Conservation (phyloP, 1,284 basidiomycete genomes). For the Rhodotorula sp. region DNA sequence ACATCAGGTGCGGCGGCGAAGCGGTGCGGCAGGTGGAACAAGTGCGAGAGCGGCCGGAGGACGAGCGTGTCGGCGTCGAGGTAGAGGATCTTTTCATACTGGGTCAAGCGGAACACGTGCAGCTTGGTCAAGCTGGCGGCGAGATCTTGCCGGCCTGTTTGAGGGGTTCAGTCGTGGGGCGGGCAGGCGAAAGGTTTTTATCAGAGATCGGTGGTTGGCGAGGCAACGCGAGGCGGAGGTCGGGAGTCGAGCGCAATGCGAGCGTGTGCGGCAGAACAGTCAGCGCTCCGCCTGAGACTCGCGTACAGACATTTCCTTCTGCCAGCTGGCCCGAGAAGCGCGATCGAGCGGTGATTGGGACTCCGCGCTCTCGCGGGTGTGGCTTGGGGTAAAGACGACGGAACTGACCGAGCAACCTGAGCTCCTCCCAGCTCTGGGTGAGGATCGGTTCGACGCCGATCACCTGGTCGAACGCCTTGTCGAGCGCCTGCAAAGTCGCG, state of each 20-base stretch:
- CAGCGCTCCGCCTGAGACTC: no score
- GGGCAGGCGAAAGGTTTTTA: not conserved
- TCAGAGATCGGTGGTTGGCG: not conserved
- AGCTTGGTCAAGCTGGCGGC: constrained; percentile 89
- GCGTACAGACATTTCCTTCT: not conserved
- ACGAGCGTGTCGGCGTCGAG: constrained; percentile 95
- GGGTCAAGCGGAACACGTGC: constrained; percentile 84
- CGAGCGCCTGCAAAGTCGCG: constrained; percentile 73
- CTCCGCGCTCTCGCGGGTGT: not conserved
- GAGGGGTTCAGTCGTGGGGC: not conserved
- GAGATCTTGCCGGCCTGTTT: constrained; percentile 83
- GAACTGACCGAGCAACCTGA: constrained; percentile 76
- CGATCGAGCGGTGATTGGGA: not conserved
- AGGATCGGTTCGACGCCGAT: constrained; percentile 86
- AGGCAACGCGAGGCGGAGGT: not conserved
- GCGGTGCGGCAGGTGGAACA: constrained; percentile 68
- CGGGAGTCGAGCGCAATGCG: not conserved
- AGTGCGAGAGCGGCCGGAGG: constrained; percentile 76
- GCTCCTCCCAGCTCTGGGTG: constrained; percentile 58
- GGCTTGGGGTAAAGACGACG: not conserved
- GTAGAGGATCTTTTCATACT: constrained; percentile 86
- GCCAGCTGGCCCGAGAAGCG: not conserved
- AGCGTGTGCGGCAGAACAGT: no score
- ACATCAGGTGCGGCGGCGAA: constrained; percentile 87
- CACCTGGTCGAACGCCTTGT: constrained; percentile 77